Evolutionary conservation across 345 rosid species (phyloP).

Genomic region (Camelina sativa): DNA sequence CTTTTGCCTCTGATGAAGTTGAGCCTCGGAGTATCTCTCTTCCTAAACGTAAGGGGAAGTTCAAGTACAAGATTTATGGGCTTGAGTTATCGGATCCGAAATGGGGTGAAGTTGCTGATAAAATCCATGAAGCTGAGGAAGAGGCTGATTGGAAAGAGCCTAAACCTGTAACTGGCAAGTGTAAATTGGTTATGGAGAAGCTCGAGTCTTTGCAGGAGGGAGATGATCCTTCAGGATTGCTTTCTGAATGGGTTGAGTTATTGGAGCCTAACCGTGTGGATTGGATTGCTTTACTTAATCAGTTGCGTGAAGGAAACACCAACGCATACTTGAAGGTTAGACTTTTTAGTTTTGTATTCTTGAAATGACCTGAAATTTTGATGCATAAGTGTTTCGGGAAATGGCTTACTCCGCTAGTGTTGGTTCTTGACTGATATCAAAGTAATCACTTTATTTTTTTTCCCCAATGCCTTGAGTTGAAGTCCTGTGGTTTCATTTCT

Average conservation of each 20-base stretch:
- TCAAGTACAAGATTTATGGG: constrained; percentile 88
- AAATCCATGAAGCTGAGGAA: constrained; percentile 72
- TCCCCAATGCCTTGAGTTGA: neutral
- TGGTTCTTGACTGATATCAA: constrained; percentile 18
- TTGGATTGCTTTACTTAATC: constrained; percentile 76
- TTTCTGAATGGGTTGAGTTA: constrained; percentile 81
- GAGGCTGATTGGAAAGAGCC: constrained; percentile 69
- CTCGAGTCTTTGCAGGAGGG: constrained; percentile 62
- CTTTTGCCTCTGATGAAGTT: constrained; percentile 42
- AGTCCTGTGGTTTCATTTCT: neutral
- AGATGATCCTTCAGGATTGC: constrained; percentile 70
- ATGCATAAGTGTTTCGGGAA: constrained; percentile 15
- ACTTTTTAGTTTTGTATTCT: neutral
- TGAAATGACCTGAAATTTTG: neutral
- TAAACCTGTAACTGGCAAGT: constrained; percentile 71
- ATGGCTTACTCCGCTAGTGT: constrained; percentile 1
- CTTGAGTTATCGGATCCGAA: constrained; percentile 83
- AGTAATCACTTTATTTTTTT: neutral
- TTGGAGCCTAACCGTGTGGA: constrained; percentile 79
- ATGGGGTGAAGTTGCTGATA: constrained; percentile 77
- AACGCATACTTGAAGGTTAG: constrained; percentile 66
- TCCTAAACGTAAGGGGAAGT: constrained; percentile 85
- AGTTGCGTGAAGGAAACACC: constrained; percentile 58
- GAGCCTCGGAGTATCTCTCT: constrained; percentile 53
- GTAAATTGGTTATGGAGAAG: constrained; percentile 70